These are phyloP conservation scores for Botrytis squamosa DNA, from an alignment of 2,329 filamentous ascomycete genomes.

Conservation along the genomic window DNA sequence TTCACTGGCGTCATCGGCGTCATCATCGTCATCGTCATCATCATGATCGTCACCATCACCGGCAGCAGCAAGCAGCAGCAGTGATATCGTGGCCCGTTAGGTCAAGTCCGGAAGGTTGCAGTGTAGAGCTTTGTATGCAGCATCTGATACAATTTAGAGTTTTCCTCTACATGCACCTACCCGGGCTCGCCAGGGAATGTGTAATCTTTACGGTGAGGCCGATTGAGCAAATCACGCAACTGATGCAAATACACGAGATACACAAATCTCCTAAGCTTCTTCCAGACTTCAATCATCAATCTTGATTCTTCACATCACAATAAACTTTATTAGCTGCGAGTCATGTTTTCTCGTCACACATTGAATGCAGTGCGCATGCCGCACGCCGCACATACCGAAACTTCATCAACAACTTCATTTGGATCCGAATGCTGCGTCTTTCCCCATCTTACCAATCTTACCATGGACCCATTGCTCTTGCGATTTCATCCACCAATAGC, in stretches of 20 bases:
- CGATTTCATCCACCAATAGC: background rate
- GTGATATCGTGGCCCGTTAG: background rate
- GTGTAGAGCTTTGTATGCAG: background rate
- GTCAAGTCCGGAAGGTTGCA: background rate
- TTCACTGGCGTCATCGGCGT: background rate
- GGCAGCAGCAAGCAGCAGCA: background rate
- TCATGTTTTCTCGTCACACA: slow-evolving; percentile 3
- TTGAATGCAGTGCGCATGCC: background rate
- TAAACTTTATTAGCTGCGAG: background rate
- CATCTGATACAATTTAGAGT: slow-evolving; percentile 1
- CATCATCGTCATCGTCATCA: background rate
- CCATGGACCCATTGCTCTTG: background rate
- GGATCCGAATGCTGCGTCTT: background rate
- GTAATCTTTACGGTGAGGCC: slow-evolving; percentile 6
- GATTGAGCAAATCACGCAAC: background rate
- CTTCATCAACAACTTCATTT: background rate
- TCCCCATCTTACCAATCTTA: background rate
- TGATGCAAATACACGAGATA: background rate
- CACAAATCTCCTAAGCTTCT: background rate
- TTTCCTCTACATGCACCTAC: slow-evolving; percentile 11
- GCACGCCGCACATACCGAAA: background rate
- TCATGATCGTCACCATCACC: background rate
- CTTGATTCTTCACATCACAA: background rate
- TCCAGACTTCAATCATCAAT: background rate
- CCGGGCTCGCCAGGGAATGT: background rate